Evolutionary conservation across 1,284 basidiomycete genomes (phyloP), one percentile per base, ranked within the genome.

Genomic region (Melampsora americana): DNA sequence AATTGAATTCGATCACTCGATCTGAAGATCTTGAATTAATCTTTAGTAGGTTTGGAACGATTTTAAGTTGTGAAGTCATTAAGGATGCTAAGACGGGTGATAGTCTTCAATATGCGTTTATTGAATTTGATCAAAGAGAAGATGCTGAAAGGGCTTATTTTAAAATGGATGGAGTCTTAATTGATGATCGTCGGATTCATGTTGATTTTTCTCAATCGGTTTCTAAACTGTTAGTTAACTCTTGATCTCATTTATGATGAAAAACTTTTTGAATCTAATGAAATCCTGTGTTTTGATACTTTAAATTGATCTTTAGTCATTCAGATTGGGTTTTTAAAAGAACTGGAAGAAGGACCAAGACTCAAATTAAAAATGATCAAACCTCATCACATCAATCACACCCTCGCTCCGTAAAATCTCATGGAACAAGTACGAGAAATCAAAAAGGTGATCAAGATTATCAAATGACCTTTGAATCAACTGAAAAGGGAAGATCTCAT

Each of bases 161-260:
- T 85, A 99, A 98, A 84, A 99, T 99, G 95, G 95, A 99, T 83
- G 98, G 97, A 81, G 95, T 99, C 0, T 86, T 99, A 9, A 92
- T 99, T n/a, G 95, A 99, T 82, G 96, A 99, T 83, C 88, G 95
- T 20, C 88, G 96, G 26, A 99, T 99, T 82, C 98, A 95, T 92
- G 95, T 99, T 78, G 95, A 97, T 84, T 97, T 98, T 68, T 83
- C 82, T 12, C 84, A 85, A 79, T 95, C 93, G 39, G 96, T 99
- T 7, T 85, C 85, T 50, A 85, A 86, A 79, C 83, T 88, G 79
- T 85, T 85, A 78, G 83, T 84, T 81, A 83, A 28, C 9, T 35
- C 5, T 72, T 48, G 20, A 60, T 39, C 14, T 48, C 1, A 5
- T 44, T 30, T 14, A 26, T 46, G 28, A 11, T 39, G 32, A 7